Percentiles rank a stretch among this genome's conserved stretches.
These are phyloP conservation scores for Mikania micrantha DNA, from an alignment of 129 eudicot genomes.

Conservation along the genomic window DNA sequence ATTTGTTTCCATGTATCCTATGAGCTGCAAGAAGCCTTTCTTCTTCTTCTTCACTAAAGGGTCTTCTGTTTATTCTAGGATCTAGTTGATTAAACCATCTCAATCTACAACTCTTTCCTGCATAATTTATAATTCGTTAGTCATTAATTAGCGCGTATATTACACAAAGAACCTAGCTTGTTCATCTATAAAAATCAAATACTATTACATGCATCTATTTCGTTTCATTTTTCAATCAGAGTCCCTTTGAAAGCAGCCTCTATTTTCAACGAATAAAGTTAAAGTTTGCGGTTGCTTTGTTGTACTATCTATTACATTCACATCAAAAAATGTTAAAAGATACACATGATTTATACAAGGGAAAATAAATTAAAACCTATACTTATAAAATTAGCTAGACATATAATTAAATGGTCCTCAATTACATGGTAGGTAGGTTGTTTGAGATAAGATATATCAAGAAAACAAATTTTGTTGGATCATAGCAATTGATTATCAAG, in stretches of 20 bases:
- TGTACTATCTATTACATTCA: too few species aligned
- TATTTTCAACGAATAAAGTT: too few species aligned
- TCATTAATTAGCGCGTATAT: too few species aligned
- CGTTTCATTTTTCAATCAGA: too few species aligned
- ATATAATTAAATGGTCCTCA: not conserved
- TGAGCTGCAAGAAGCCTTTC: slow-evolving; percentile 74
- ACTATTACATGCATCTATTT: not conserved
- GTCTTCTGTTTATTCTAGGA: slow-evolving; percentile 78
- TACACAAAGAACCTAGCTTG: too few species aligned
- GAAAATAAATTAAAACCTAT: not conserved
- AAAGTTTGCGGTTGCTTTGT: too few species aligned
- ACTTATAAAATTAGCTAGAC: not conserved
- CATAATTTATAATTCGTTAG: not conserved
- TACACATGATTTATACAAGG: not conserved
- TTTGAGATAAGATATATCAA: not conserved
- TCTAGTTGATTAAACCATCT: slow-evolving; percentile 96
- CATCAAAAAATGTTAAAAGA: too few species aligned
- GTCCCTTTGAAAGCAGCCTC: too few species aligned
- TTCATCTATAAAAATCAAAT: not conserved
- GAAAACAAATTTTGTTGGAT: not conserved
- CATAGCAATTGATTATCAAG: not conserved
- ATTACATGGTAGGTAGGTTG: not conserved
- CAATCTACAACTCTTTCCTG: slow-evolving; percentile 86
- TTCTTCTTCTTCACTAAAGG: slow-evolving; percentile 76
- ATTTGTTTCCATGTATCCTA: slow-evolving; percentile 77